Evolutionary conservation across 768 basidiomycete genomes (phyloP), one percentile per base, ranked within the genome.

Genomic region (Suillus alpinus): DNA sequence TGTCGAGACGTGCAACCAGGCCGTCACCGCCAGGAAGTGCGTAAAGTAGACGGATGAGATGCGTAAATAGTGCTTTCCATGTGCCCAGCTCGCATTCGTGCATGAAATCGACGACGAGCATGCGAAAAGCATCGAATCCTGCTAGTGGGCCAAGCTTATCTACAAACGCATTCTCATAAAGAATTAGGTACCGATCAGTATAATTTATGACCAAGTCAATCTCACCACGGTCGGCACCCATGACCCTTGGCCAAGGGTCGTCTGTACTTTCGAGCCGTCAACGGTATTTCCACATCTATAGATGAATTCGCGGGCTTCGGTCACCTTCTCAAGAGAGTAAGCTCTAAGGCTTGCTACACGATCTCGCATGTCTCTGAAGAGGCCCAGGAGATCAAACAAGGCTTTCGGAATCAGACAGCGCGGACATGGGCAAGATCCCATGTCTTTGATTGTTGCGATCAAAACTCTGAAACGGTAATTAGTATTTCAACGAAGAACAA

Each of bases 391-490:
- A 7, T 57, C 4, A 10, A 75, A 68, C 0, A 62, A 18, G 0
- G 49, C 52, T 26, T 63, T 63, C 6, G 44, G 2, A 10, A 69
- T 55, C 7, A 63, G 55, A 46, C 71, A 72, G 3, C 53, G 58
- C 2, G 65, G 70, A 50, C 70, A 72, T 2, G 67, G 71, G 50
- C 64, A 71, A 0, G 36, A 8, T 3, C 66, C 63, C 3, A 67
- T 56, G 10, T 66, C 63, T n/a, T 64, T 64, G 18, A 72, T 64
- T 4, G 58, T 61, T 0, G 65, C 66, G 0, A 72, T 56, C 5
- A 71, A 29, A 7, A 65, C 57, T 50, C 71, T 71, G 31, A 10
- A 40, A 50, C 51, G 16, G 10, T 26, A 14, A 60, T 47, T 12
- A 51, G 62, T 58, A 63, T 61, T 40, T 66, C 51, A 59, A 50